A percentile compares a stretch with the other conserved stretches of the same genome.
Conservation (phyloP, 2,329 filamentous ascomycete genomes). For the Trichoderma oligosporum region DNA sequence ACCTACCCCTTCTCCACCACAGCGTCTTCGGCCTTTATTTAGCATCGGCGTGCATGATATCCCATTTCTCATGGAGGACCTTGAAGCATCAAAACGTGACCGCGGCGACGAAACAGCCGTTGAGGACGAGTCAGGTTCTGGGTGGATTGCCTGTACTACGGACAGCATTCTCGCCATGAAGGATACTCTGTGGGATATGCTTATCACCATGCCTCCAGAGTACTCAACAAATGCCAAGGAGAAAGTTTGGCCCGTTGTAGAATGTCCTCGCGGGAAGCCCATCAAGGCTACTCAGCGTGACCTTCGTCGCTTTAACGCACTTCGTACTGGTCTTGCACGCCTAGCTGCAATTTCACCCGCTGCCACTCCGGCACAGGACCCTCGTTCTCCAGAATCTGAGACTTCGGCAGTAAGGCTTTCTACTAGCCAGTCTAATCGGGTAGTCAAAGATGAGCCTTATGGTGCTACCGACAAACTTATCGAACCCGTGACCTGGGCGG, state of each 20-base stretch:
- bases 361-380: slow-evolving; percentile 27
- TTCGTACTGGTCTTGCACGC: slow-evolving; percentile 60
- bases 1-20: slow-evolving; percentile 56
- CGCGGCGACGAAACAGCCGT: slow-evolving; percentile 36
- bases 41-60: slow-evolving; percentile 93
- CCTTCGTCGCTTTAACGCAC: slow-evolving; percentile 69
- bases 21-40: slow-evolving; percentile 79
- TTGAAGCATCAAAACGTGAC: slow-evolving; percentile 43
- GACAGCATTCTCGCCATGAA: slow-evolving; percentile 90
- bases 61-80: slow-evolving; percentile 64
- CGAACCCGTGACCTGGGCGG: slow-evolving; percentile 65
- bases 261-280: slow-evolving; percentile 58
- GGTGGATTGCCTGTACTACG: slow-evolving; percentile 94
- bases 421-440: slow-evolving; percentile 26
- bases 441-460: slow-evolving; percentile 39
- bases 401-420: slow-evolving; percentile 28
- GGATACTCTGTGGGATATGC: slow-evolving; percentile 79
- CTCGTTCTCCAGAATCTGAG: slow-evolving; percentile 30
- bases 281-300: slow-evolving; percentile 89
- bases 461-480: slow-evolving; percentile 54
- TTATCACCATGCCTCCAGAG: slow-evolving; percentile 73
- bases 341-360: slow-evolving; percentile 32
- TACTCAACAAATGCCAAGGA: slow-evolving; percentile 55
- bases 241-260: slow-evolving; percentile 72
- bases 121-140: slow-evolving; percentile 50